Base-by-base conservation (phyloP, 2,329 filamentous ascomycete species). In the Bipolaris victoriae region DNA sequence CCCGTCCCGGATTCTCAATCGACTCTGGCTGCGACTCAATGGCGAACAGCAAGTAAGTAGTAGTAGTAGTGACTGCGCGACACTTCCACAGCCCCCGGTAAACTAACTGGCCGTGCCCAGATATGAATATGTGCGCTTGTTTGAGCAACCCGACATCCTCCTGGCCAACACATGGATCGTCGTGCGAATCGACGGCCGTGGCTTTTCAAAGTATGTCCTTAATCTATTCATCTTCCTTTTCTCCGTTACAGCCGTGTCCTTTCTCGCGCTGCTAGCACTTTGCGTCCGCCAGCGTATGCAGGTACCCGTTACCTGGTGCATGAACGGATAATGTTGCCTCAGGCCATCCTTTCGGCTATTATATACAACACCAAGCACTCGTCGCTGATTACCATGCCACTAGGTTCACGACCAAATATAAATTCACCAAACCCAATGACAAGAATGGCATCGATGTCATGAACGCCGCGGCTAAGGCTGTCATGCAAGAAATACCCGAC, bases 161-260 rank as follows among this genome's bases (percentile, higher is more conserved):
- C 83, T 98, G 20, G 91, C 89, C 52, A 96, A 96, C 73, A 98
- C 94, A 24, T 99, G 93, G 92, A 90, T 98, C 55, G 92, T 98
- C 18, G 88, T 99, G 54, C 88, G 95, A 58, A 88, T 99, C 70
- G 95, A 99, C 78, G 95, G 95, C 22, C 85, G 94, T 63, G 93
- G 92, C 16, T 99, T 99, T 78, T 95, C 93, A 70, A 97, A 96
- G 92, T 96, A 69, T 9, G 65, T 60, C 7, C 26, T 20, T 39
- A 31, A 13, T 31, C 29, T 31, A 31, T 39, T 22, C 40, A 54
- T 49, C 35, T 50, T 49, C 57, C 20, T 59, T 60, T 35, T 53
- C 35, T 43, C 26, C 29, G 57, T 52, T 40, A 45, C 13, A 33
- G 33, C 20, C 10, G 29, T n/a, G 13, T n/a, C 18, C n/a, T 11